Evolutionary conservation across 306 rosid genomes (phyloP).

Genomic region (Vicia sativa): DNA sequence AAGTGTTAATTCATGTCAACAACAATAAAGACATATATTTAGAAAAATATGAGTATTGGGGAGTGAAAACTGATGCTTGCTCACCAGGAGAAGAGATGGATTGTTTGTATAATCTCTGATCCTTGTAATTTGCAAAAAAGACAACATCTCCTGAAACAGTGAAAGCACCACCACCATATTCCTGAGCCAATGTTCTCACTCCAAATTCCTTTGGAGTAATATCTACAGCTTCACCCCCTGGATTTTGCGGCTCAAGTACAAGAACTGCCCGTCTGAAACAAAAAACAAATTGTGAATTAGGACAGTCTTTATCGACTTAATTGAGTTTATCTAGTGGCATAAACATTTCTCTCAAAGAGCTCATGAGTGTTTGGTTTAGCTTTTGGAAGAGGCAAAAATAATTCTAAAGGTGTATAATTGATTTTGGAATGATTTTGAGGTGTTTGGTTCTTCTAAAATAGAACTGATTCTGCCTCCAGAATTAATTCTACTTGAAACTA

Average conservation of each 20-base stretch:
- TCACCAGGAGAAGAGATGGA: slow-evolving; percentile 55
- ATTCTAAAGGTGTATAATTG: too few relatives aligned
- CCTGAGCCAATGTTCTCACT: slow-evolving; percentile 91
- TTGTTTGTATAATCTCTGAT: slow-evolving; percentile 87
- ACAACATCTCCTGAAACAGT: slow-evolving; percentile 64
- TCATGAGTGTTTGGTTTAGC: background rate
- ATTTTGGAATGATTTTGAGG: too few relatives aligned
- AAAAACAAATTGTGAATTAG: background rate
- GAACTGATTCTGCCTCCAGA: too few relatives aligned
- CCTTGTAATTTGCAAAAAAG: slow-evolving; percentile 80
- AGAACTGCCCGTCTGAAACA: slow-evolving; percentile 77
- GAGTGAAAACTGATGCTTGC: slow-evolving; percentile 18
- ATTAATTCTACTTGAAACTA: too few relatives aligned
- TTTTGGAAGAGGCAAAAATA: too few relatives aligned
- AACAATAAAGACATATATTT: too few relatives aligned
- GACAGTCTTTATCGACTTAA: background rate
- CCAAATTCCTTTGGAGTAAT: slow-evolving; percentile 82
- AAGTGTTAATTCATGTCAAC: slow-evolving; percentile 3
- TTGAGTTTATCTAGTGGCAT: background rate
- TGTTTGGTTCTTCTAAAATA: too few relatives aligned
- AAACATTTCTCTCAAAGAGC: background rate
- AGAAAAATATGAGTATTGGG: background rate
- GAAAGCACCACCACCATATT: slow-evolving; percentile 93
- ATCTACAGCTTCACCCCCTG: slow-evolving; percentile 65
- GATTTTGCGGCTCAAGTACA: slow-evolving; percentile 67